Evolutionary conservation across 192 early-diverging fungal genomes (phyloP), one percentile per base, ranked within the genome.

Genomic region (Phlyctochytrium arcticum): DNA sequence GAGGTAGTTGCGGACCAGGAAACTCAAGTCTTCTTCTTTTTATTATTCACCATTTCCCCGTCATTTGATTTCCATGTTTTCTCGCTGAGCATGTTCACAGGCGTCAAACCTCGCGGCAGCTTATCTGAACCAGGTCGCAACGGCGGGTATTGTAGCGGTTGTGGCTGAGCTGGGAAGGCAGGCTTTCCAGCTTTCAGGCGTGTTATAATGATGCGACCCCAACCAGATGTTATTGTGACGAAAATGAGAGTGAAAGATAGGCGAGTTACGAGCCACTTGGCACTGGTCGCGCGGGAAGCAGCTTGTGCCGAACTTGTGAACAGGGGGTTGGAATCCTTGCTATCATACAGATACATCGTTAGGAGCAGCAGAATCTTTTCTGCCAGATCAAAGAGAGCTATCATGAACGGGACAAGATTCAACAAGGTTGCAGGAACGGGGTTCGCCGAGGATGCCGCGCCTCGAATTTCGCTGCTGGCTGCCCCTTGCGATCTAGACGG

Each of bases 21-120:
- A n/a, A n/a, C n/a, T n/a, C n/a, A n/a, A n/a, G n/a, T 44, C 0
- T 44, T 44, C 34, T 58, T 58, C 57, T 58, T 58, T 36, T 58
- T 58, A 37, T 58, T 58, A 35, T 36, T 58, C 24, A 24, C 54
- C 17, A 5, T 32, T 1, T 12, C 35, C n/a, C n/a, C n/a, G 1
- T n/a, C 57, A 6, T 35, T 19, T 24, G 21, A 21, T 23, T 48
- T 61, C 59, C 59, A 61, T 0, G 59, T 61, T 27, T 61, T 24
- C 26, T 44, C 42, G 15, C 24, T 17, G 21, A 61, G 31, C 59
- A 61, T 61, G 59, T 46, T 61, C 44, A 46, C 59, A 21, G 59
- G 59, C 29, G 59, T 61, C 5, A 61, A 30, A 32, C 59, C 59
- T 17, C 59, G 39, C 27, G 59, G 59, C 6, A 61, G 30, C 46